A percentile compares a stretch with the other conserved stretches of the same genome.
Evolutionary conservation across 805 yeast genomes (phyloP).

Genomic region (Scheffersomyces amazonensis): DNA sequence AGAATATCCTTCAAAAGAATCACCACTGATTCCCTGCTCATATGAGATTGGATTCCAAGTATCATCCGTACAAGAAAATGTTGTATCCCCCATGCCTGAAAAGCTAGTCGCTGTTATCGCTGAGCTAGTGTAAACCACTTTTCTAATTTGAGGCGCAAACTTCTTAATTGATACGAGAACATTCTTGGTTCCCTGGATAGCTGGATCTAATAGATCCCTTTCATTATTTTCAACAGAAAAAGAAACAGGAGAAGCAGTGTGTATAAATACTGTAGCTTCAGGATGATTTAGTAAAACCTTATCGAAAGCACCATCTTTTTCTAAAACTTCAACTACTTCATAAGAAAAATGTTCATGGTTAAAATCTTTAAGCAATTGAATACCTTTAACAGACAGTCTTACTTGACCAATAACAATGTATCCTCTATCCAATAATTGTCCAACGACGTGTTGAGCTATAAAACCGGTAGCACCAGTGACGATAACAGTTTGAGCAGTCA

Average conservation of each 20-base stretch:
- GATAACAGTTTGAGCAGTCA: conserved; percentile 14
- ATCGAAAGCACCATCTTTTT: conserved; percentile 42
- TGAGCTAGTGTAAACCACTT: conserved; percentile 50
- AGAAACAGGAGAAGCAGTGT: conserved; percentile 60
- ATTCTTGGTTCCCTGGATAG: conserved; percentile 52
- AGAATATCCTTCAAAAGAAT: conserved; percentile 33
- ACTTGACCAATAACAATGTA: conserved; percentile 53
- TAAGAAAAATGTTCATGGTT: conserved; percentile 33
- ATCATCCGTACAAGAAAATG: conserved; percentile 35
- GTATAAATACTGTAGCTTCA: conserved; percentile 53
- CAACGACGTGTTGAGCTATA: conserved; percentile 49
- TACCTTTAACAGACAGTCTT: conserved; percentile 44
- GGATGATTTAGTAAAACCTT: conserved; percentile 43
- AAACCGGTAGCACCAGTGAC: conserved; percentile 38
- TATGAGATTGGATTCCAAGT: conserved; percentile 54
- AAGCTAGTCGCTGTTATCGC: conserved; percentile 42
- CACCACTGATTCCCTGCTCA: too few species aligned
- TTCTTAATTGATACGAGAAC: conserved; percentile 47
- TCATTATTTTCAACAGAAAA: conserved; percentile 43
- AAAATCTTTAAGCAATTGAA: conserved; percentile 20
- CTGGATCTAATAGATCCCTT: conserved; percentile 53
- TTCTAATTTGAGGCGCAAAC: conserved; percentile 37
- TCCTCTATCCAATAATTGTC: conserved; percentile 34
- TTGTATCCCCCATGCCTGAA: conserved; percentile 18
- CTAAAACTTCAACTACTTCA: conserved; percentile 49